Evolutionary conservation across 2,329 filamentous ascomycete genomes (phyloP).

Genomic region (Colletotrichum sojae): DNA sequence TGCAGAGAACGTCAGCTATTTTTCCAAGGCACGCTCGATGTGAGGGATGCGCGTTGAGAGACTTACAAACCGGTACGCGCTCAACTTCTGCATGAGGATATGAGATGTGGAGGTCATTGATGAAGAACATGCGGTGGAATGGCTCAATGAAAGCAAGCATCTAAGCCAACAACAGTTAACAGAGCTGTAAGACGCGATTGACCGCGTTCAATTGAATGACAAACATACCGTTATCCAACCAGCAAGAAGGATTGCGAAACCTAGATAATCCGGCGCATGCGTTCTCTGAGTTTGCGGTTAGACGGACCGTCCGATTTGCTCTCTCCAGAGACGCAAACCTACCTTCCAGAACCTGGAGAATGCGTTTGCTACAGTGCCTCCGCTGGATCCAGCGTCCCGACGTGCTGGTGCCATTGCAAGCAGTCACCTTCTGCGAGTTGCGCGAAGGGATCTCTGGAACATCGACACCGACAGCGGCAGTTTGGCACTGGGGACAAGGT

Average conservation of each 20-base stretch:
- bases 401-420: conserved; percentile 55
- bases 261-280: conserved; percentile 91
- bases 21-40: background rate
- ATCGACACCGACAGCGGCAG: conserved; percentile 46
- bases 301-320: conserved; percentile 4
- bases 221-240: conserved; percentile 73
- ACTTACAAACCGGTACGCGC: conserved; percentile 82
- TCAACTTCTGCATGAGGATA: conserved; percentile 90
- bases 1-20: conserved; percentile 45
- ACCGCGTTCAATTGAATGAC: conserved; percentile 36
- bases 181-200: conserved; percentile 38
- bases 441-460: conserved; percentile 54
- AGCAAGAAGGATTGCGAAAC: conserved; percentile 78
- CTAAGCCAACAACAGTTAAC: conserved; percentile 56
- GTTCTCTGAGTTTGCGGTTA: conserved; percentile 69
- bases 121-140: conserved; percentile 94
- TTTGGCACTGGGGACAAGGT: background rate
- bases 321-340: conserved; percentile 21
- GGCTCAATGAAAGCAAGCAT: conserved; percentile 81
- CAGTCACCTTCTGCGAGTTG: conserved; percentile 60
- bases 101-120: conserved; percentile 86
- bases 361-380: conserved; percentile 47
- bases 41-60: background rate
- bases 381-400: conserved; percentile 34
- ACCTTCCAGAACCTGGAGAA: conserved; percentile 65